Evolutionary conservation across 441 rosid genomes (phyloP).

Genomic region (Adansonia grandidieri): DNA sequence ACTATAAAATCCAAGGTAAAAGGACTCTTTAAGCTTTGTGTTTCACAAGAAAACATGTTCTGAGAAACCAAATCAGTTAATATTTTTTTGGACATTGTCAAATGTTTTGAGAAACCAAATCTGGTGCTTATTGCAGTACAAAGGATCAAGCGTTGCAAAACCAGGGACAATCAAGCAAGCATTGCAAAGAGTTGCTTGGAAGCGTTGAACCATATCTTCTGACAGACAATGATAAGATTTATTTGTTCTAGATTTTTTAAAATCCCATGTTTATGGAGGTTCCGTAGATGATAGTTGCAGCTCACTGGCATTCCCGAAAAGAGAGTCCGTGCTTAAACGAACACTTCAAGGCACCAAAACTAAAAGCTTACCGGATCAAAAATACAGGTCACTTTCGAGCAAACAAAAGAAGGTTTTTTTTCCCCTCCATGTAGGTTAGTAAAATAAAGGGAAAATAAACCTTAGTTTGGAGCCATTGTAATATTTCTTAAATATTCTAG

Average conservation of each 20-base stretch:
- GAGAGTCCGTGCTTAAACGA: no score
- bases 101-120: no score
- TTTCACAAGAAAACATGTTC: background rate
- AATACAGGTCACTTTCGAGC: no score
- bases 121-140: slow-evolving; percentile 48
- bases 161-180: slow-evolving; percentile 56
- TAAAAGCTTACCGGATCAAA: no score
- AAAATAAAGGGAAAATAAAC: slow-evolving; percentile 26
- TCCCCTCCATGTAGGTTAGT: background rate
- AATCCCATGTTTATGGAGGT: background rate
- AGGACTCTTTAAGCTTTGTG: background rate
- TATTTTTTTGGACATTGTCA: background rate
- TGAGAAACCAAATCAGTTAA: background rate
- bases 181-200: slow-evolving; percentile 60
- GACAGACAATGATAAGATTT: background rate
- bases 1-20: slow-evolving; percentile 76
- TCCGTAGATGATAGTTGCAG: slow-evolving; percentile 19
- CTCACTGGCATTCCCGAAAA: no score
- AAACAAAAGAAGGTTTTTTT: no score
- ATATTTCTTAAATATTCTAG: no score
- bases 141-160: slow-evolving; percentile 50
- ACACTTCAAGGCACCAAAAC: no score
- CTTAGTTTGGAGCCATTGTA: background rate
- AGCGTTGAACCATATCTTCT: slow-evolving; percentile 39
- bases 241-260: slow-evolving; percentile 19